Conservation (phyloP, 148 eudicot species). For the Rhododendron vialii region DNA sequence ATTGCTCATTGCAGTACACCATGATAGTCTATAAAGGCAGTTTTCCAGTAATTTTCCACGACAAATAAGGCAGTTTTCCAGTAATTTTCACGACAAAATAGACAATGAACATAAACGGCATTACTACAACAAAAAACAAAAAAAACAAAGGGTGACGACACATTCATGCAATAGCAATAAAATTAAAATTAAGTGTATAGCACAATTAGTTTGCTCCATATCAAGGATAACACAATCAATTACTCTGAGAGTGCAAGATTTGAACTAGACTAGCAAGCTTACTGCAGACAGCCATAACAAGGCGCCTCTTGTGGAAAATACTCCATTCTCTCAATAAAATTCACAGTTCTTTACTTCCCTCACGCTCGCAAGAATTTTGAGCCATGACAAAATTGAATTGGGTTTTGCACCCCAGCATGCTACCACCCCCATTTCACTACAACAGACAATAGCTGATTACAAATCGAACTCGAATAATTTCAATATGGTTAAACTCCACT, state of each 20-base stretch:
- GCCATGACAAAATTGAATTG: not conserved
- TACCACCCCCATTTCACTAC: not conserved
- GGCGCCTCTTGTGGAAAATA: not conserved
- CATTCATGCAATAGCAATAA: not conserved
- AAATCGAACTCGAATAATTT: not conserved
- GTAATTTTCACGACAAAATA: too few species aligned
- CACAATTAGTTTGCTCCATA: not conserved
- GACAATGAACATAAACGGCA: not conserved
- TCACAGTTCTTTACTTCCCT: not conserved
- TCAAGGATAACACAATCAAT: not conserved
- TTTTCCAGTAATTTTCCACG: too few species aligned
- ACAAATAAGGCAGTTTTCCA: too few species aligned
- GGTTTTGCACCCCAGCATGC: not conserved
- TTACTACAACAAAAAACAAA: not conserved
- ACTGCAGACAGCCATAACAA: not conserved
- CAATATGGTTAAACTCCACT: not conserved
- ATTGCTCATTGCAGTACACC: not conserved
- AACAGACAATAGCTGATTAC: not conserved
- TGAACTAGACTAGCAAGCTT: not conserved
- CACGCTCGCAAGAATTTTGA: not conserved
- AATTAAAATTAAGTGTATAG: not conserved
- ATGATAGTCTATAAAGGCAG: not conserved
- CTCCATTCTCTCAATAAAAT: not conserved
- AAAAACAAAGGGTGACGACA: not conserved
- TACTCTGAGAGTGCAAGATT: not conserved